These are phyloP conservation scores for Ganoderma leucocontextum DNA, from an alignment of 1,284 basidiomycete genomes.

Conservation along the genomic window DNA sequence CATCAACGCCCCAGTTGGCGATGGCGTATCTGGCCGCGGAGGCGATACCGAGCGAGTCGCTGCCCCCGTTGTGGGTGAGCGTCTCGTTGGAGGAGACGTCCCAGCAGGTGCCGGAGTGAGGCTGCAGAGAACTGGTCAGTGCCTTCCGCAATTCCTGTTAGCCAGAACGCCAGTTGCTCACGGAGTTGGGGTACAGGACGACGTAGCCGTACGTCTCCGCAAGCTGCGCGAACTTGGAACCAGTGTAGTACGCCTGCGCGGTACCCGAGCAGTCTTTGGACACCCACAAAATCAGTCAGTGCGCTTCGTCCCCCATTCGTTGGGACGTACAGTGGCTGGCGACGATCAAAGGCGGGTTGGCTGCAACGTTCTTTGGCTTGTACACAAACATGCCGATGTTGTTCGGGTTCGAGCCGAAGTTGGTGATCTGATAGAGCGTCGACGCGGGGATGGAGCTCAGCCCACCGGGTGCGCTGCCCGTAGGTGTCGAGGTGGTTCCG, in stretches of 20 bases:
- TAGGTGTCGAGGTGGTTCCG: background rate
- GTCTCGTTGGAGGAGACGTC: slow-evolving; percentile 60
- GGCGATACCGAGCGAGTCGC: slow-evolving; percentile 62
- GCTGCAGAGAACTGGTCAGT: slow-evolving; percentile 36
- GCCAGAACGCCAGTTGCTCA: slow-evolving; percentile 35
- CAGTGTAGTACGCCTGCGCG: slow-evolving; percentile 59
- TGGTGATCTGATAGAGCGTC: slow-evolving; percentile 35
- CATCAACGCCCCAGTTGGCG: slow-evolving; percentile 54
- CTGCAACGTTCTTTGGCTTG: slow-evolving; percentile 51
- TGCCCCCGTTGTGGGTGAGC: slow-evolving; percentile 60
- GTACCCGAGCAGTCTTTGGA: slow-evolving; percentile 53
- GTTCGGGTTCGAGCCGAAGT: slow-evolving; percentile 60
- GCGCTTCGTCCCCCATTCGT: background rate
- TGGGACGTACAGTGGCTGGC: slow-evolving; percentile 51
- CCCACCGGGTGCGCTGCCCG: slow-evolving; percentile 3
- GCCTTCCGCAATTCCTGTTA: background rate
- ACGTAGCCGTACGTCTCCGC: slow-evolving; percentile 57
- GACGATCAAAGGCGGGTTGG: slow-evolving; percentile 53
- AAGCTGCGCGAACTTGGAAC: slow-evolving; percentile 57
- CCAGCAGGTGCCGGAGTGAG: slow-evolving; percentile 59
- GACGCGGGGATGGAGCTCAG: slow-evolving; percentile 32
- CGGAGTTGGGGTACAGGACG: slow-evolving; percentile 57
- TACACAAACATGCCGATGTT: slow-evolving; percentile 59
- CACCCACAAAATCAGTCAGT: background rate
- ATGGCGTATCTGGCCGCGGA: slow-evolving; percentile 59